Conservation (phyloP, 805 yeast genomes). For the Blastobotrys americana region DNA sequence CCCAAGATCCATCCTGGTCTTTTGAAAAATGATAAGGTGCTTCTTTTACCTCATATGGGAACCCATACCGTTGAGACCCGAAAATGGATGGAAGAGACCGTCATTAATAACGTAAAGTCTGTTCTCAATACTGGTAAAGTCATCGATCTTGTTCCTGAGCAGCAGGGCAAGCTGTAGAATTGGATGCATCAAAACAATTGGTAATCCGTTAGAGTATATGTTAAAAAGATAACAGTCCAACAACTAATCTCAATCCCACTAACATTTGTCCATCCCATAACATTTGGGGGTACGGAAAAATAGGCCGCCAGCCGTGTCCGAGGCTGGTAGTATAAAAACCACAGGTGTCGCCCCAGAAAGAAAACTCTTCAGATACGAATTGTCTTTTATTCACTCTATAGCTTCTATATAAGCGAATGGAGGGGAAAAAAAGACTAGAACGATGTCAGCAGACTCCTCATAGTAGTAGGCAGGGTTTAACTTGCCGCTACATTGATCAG, state of each 20-base stretch:
- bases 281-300: no score
- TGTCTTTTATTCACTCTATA: conserved; percentile 32
- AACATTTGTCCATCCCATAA: no score
- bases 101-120: conserved; percentile 57
- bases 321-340: neutral
- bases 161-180: conserved; percentile 12
- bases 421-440: conserved; percentile 33
- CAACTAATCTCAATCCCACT: no score
- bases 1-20: conserved; percentile 47
- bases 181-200: no score
- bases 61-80: conserved; percentile 39
- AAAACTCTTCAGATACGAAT: conserved; percentile 19
- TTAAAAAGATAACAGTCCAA: no score
- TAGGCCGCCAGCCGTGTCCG: no score
- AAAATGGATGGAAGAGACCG: conserved; percentile 71
- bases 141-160: conserved; percentile 72
- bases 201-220: no score
- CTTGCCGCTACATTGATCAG: neutral
- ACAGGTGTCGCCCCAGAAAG: neutral
- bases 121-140: conserved; percentile 62
- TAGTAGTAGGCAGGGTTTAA: conserved; percentile 1
- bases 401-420: conserved; percentile 23
- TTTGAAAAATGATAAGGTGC: conserved; percentile 38
- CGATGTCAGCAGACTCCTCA: conserved; percentile 9
- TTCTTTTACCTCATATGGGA: conserved; percentile 52